A percentile compares a stretch with the other conserved stretches of the same genome.
Conservation (phyloP, 176 grass and related monocot genomes). For the Lolium perenne region DNA sequence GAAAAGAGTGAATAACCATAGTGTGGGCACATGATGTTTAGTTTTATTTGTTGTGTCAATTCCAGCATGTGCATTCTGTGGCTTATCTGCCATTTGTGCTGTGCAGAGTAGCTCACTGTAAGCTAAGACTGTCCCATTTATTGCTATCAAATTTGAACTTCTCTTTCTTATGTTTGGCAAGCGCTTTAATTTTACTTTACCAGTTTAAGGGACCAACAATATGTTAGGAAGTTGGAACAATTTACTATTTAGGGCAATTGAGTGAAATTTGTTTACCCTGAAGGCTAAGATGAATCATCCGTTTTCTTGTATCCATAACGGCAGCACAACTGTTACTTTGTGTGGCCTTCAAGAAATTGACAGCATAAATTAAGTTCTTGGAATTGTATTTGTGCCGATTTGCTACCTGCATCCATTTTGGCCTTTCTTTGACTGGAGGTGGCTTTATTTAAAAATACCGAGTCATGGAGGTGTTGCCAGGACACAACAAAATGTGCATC, state of each 20-base stretch:
- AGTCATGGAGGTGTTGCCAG: neutral
- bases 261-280: neutral
- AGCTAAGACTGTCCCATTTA: neutral
- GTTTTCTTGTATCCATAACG: neutral
- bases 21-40: slow-evolving; percentile 16
- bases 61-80: neutral
- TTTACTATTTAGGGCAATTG: neutral
- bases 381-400: slow-evolving; percentile 20
- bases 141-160: neutral
- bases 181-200: slow-evolving; percentile 21
- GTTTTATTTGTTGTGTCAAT: neutral
- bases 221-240: slow-evolving; percentile 16
- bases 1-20: neutral
- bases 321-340: neutral
- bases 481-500: neutral
- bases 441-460: neutral
- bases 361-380: neutral
- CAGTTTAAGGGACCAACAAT: neutral
- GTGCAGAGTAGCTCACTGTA: neutral
- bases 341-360: slow-evolving; percentile 7
- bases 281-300: neutral
- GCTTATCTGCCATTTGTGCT: slow-evolving; percentile 3
- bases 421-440: neutral
- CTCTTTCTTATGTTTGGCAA: slow-evolving; percentile 17
- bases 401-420: slow-evolving; percentile 15